Evolutionary conservation across 129 eudicot genomes (phyloP).

Genomic region (Escallonia herrerae): DNA sequence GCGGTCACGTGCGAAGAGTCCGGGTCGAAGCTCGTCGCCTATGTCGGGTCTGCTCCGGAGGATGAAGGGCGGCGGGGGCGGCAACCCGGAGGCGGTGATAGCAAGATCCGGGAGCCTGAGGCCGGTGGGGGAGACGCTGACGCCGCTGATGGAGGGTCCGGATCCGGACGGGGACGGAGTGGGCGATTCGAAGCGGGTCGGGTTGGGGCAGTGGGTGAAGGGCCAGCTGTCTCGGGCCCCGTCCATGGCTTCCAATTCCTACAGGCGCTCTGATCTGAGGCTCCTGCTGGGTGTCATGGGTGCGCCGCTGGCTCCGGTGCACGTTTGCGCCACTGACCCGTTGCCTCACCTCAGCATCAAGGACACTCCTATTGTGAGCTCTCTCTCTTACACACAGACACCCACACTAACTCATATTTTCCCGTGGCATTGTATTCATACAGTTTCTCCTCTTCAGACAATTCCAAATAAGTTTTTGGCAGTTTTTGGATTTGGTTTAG

Average conservation of each 20-base stretch:
- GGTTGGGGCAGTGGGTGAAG: constrained; percentile 67
- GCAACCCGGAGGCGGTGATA: constrained; percentile 27
- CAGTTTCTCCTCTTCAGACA: no score
- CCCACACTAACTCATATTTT: no score
- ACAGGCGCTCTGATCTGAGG: constrained; percentile 71
- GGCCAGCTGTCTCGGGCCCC: constrained; percentile 61
- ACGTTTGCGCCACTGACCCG: constrained; percentile 50
- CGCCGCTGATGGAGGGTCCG: constrained; percentile 81
- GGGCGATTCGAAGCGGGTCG: constrained; percentile 57
- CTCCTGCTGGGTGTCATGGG: constrained; percentile 86
- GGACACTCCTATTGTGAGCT: constrained; percentile 79
- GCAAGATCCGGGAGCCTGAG: constrained; percentile 77
- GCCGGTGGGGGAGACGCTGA: constrained; percentile 55
- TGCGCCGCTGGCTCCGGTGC: constrained; percentile 77
- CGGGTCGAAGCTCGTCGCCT: constrained; percentile 43
- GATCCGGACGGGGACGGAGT: constrained; percentile 54
- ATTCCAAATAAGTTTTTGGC: neutral
- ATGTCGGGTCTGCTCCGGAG: constrained; percentile 35
- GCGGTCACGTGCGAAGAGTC: constrained; percentile 56
- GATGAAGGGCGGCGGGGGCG: constrained; percentile 8
- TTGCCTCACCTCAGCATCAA: constrained; percentile 70
- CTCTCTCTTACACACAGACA: neutral
- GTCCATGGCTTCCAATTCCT: constrained; percentile 35
- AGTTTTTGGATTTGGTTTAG: constrained; percentile 1
- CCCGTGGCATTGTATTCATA: no score